These are phyloP conservation scores for Blastobotrys buckinghamii DNA, from an alignment of 1,139 yeast genomes.

Conservation along the genomic window DNA sequence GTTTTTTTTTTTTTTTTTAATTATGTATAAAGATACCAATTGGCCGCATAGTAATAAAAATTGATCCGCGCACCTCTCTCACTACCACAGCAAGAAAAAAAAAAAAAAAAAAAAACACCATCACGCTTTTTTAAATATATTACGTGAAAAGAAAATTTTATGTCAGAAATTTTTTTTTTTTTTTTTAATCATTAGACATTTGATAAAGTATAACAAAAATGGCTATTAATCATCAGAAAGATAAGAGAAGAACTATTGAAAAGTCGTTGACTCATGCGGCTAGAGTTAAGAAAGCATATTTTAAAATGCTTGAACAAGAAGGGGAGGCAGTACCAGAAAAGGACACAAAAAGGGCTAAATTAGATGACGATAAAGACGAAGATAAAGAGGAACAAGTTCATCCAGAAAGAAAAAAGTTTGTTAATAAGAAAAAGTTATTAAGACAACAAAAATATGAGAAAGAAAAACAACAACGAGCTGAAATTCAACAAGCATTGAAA, in stretches of 20 bases:
- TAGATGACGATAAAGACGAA: conserved; percentile 36
- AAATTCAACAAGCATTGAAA: conserved; percentile 22
- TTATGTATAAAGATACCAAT: no score
- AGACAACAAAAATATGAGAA: conserved; percentile 22
- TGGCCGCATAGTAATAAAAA: no score
- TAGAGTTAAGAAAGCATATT: conserved; percentile 74
- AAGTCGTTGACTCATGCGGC: conserved; percentile 75
- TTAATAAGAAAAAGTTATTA: conserved; percentile 21
- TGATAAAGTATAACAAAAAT: no score
- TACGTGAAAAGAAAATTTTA: no score
- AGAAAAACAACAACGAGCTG: conserved; percentile 25
- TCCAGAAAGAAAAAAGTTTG: conserved; percentile 28
- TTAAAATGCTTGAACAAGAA: conserved; percentile 71
- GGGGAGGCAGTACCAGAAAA: conserved; percentile 21
- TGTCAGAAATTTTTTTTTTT: no score
- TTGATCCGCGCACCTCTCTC: no score
- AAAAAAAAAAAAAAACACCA: no score
- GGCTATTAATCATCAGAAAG: neutral
- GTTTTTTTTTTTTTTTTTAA: neutral
- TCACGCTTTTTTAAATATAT: no score
- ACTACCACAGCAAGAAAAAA: no score
- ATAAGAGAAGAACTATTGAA: conserved; percentile 41
- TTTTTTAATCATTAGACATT: no score
- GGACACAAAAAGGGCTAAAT: conserved; percentile 22
- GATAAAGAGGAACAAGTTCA: conserved; percentile 14